Percentiles rank a stretch among this genome's conserved stretches.
These are phyloP conservation scores for Sporisorium exsertum DNA, from an alignment of 1,284 basidiomycete genomes.

Conservation along the genomic window DNA sequence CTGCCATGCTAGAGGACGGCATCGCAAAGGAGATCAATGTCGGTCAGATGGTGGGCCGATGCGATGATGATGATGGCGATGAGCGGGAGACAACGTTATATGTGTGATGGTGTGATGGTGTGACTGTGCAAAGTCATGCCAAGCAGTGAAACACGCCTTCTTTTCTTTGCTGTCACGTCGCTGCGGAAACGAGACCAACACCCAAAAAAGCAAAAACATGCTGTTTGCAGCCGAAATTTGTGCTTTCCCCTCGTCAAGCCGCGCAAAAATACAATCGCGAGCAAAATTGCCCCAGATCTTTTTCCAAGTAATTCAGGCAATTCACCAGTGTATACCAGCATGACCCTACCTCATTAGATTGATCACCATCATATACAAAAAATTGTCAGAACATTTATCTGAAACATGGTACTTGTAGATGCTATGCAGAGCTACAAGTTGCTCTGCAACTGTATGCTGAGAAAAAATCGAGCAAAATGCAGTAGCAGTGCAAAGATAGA, in stretches of 20 bases:
- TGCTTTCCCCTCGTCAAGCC: not conserved
- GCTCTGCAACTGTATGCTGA: too few relatives aligned
- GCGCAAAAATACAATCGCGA: not conserved
- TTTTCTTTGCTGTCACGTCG: too few relatives aligned
- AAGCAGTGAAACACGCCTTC: not conserved
- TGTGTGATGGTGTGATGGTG: not conserved
- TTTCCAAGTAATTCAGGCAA: too few relatives aligned
- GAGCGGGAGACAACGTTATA: not conserved
- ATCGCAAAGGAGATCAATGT: conserved; percentile 15
- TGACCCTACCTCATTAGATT: too few relatives aligned
- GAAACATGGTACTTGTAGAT: too few relatives aligned
- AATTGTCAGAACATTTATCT: too few relatives aligned
- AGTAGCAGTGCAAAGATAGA: too few relatives aligned
- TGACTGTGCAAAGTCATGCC: not conserved
- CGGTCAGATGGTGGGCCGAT: not conserved
- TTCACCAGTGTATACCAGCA: too few relatives aligned
- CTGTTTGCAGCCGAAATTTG: not conserved
- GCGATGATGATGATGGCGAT: not conserved
- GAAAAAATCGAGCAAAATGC: too few relatives aligned
- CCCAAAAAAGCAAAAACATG: conserved; percentile 9
- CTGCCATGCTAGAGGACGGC: conserved; percentile 50
- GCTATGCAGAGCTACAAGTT: too few relatives aligned
- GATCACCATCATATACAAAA: too few relatives aligned
- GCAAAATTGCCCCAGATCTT: too few relatives aligned
- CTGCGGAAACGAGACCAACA: conserved; percentile 44